Evolutionary conservation across 2,329 filamentous ascomycete genomes (phyloP).

Genomic region (Coleophoma crateriformis): DNA sequence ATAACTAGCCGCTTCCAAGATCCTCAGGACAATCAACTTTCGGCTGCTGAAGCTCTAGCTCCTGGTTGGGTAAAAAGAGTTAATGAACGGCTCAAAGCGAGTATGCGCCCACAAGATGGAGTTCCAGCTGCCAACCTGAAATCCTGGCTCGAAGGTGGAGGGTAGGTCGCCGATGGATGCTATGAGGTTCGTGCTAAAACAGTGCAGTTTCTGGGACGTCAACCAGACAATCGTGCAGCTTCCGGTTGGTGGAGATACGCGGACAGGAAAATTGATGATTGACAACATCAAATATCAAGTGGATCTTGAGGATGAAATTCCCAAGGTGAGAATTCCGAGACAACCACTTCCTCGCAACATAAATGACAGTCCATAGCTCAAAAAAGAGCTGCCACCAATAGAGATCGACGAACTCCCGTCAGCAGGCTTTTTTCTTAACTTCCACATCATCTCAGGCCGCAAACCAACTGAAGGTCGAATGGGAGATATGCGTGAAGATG

Average conservation of each 20-base stretch:
- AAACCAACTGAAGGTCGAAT: slow-evolving; percentile 18
- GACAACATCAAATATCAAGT: slow-evolving; percentile 15
- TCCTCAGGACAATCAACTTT: slow-evolving; percentile 12
- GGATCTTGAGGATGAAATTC: slow-evolving; percentile 16
- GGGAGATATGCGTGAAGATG: slow-evolving; percentile 20
- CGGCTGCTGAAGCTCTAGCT: slow-evolving; percentile 15
- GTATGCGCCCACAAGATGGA: slow-evolving; percentile 18
- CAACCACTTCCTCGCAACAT: no score
- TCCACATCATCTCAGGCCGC: slow-evolving; percentile 24
- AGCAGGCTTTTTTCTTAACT: slow-evolving; percentile 18
- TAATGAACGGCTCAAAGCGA: slow-evolving; percentile 16
- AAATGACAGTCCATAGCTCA: slow-evolving; percentile 12
- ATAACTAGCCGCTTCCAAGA: slow-evolving; percentile 19
- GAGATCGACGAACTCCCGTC: slow-evolving; percentile 13
- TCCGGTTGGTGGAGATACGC: slow-evolving; percentile 17
- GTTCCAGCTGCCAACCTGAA: slow-evolving; percentile 22
- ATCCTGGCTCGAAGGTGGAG: slow-evolving; percentile 22
- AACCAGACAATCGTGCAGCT: slow-evolving; percentile 19
- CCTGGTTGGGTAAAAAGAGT: slow-evolving; percentile 22
- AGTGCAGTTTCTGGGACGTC: slow-evolving; percentile 23
- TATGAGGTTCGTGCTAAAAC: background rate
- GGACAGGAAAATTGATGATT: slow-evolving; percentile 12
- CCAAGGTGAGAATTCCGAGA: slow-evolving; percentile 9
- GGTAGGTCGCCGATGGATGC: slow-evolving; percentile 12
- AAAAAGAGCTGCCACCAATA: slow-evolving; percentile 7